A percentile compares a stretch with the other conserved stretches of the same genome.
Conservation (phyloP, 768 basidiomycete species). For the Tulasnella sp. region DNA sequence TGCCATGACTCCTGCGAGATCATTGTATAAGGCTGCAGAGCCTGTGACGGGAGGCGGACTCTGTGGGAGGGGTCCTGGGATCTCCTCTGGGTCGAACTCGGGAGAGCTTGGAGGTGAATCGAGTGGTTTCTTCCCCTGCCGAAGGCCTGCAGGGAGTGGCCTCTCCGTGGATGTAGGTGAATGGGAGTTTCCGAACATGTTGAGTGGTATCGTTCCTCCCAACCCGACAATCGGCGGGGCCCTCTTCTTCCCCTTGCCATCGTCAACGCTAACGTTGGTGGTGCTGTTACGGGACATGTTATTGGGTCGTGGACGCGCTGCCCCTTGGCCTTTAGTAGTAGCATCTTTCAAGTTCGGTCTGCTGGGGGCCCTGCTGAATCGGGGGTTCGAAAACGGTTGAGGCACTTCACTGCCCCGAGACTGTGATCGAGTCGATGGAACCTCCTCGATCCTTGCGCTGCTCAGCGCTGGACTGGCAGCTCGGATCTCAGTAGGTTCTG, state of each 20-base stretch:
- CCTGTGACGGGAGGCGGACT: background rate
- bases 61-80: background rate
- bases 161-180: background rate
- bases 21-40: background rate
- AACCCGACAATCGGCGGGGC: background rate
- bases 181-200: background rate
- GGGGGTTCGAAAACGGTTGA: too few relatives aligned
- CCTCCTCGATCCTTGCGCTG: slow-evolving; percentile 11
- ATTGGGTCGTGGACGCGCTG: background rate
- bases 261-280: background rate
- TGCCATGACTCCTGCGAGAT: slow-evolving; percentile 1
- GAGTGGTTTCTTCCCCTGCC: background rate
- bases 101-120: background rate
- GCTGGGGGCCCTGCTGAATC: too few relatives aligned
- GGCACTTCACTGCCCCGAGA: background rate
- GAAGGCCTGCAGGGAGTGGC: background rate
- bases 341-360: background rate
- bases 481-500: background rate
- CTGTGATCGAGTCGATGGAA: background rate
- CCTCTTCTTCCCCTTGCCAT: background rate
- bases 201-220: too few relatives aligned
- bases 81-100: background rate
- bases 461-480: slow-evolving; percentile 1
- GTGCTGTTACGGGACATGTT: background rate
- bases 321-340: background rate